These are phyloP conservation scores for Pyrenochaeta sp. DNA, from an alignment of 2,329 filamentous ascomycete species.

Conservation along the genomic window DNA sequence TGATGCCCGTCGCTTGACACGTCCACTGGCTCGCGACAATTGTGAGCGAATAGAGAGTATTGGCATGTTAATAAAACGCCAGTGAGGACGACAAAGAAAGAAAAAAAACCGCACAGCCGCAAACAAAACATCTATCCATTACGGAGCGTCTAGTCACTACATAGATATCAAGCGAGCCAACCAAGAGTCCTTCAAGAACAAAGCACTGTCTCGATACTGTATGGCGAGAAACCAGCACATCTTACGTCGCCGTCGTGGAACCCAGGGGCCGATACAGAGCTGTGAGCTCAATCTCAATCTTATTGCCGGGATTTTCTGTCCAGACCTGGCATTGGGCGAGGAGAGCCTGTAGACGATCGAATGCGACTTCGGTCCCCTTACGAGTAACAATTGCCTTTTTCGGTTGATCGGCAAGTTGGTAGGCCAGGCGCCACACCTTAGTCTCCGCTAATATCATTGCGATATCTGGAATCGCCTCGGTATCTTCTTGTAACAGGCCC, in stretches of 20 bases:
- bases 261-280: constrained; percentile 1
- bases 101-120: too few species aligned
- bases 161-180: too few species aligned
- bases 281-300: constrained; percentile 10
- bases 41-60: too few species aligned
- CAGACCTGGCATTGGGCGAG: constrained; percentile 10
- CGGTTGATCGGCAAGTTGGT: constrained; percentile 3
- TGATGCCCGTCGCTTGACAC: too few species aligned
- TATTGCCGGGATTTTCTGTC: not conserved
- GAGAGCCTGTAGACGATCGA: constrained; percentile 13
- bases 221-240: not conserved
- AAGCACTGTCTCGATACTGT: not conserved
- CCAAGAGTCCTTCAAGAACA: too few species aligned
- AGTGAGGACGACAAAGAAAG: too few species aligned
- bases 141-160: too few species aligned
- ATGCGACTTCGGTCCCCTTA: constrained; percentile 15
- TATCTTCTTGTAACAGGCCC: constrained; percentile 3
- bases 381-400: constrained; percentile 15
- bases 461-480: constrained; percentile 7
- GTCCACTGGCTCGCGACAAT: too few species aligned
- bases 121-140: too few species aligned
- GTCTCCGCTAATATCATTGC: constrained; percentile 8
- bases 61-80: too few species aligned
- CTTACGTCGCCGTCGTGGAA: not conserved
- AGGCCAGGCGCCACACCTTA: constrained; percentile 18